Evolutionary conservation across 306 rosid species (phyloP).

Genomic region (Trifolium dubium): DNA sequence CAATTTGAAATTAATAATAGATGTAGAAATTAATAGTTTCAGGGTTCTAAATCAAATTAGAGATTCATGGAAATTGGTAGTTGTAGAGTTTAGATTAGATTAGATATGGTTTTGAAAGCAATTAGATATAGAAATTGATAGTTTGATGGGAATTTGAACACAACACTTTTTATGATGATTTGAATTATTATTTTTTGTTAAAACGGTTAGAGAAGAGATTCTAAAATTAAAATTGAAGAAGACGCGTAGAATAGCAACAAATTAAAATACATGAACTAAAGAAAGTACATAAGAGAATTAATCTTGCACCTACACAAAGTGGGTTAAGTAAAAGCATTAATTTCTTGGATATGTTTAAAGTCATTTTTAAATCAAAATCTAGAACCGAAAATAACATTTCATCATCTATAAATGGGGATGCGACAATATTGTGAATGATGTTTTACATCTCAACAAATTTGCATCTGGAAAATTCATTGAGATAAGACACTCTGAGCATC

Average conservation of each 20-base stretch:
- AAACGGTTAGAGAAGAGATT: background rate
- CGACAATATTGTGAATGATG: background rate
- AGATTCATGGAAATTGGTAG: too few relatives aligned
- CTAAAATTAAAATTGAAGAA: background rate
- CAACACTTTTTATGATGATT: too few relatives aligned
- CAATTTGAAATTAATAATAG: too few relatives aligned
- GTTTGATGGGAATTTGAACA: too few relatives aligned
- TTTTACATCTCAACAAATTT: background rate
- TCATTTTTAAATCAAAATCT: slow-evolving; percentile 1
- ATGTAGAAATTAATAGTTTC: too few relatives aligned
- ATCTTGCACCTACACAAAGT: background rate
- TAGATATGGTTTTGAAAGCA: too few relatives aligned
- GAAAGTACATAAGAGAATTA: background rate
- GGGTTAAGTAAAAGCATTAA: slow-evolving; percentile 14
- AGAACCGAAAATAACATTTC: background rate
- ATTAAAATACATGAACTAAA: background rate
- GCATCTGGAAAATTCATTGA: background rate
- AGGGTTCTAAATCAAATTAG: too few relatives aligned
- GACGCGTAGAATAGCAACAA: background rate
- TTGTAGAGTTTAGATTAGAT: too few relatives aligned
- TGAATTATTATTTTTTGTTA: too few relatives aligned
- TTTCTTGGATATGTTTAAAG: slow-evolving; percentile 8
- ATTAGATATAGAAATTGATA: too few relatives aligned
- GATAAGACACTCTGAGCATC: background rate
- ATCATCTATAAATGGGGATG: background rate